Evolutionary conservation across 257 asterid genomes (phyloP).

Genomic region (Galeopsis tetrahit): DNA sequence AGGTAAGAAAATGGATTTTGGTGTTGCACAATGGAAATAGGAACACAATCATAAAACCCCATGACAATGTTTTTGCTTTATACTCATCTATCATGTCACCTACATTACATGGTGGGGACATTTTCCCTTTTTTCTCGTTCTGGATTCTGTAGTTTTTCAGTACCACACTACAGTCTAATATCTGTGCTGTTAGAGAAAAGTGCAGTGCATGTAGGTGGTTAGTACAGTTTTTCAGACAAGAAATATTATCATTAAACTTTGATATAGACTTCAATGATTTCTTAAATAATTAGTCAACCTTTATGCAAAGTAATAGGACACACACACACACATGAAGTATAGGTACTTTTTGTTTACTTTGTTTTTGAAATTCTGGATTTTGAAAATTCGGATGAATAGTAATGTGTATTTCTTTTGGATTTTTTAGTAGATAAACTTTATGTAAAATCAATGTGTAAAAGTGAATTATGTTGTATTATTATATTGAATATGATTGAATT

Average conservation of each 20-base stretch:
- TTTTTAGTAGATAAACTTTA: too few species aligned
- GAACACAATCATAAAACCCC: slow-evolving; percentile 17
- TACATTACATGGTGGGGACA: slow-evolving; percentile 31
- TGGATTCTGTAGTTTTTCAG: slow-evolving; percentile 12
- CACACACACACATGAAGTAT: too few species aligned
- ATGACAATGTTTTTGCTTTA: slow-evolving; percentile 29
- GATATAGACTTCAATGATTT: not conserved
- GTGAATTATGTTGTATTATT: too few species aligned
- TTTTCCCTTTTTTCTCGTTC: slow-evolving; percentile 1
- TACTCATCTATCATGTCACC: slow-evolving; percentile 40
- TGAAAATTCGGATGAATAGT: too few species aligned
- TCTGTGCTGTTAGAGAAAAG: not conserved
- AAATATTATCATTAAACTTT: too few species aligned
- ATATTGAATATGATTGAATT: too few species aligned
- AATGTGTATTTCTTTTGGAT: too few species aligned
- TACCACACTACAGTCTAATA: not conserved
- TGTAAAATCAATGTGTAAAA: too few species aligned
- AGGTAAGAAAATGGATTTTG: not conserved
- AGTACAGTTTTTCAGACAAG: not conserved
- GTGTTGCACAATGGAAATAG: slow-evolving; percentile 23
- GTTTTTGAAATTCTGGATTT: too few species aligned
- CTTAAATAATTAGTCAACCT: too few species aligned
- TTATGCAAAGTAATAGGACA: too few species aligned
- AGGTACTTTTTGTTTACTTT: too few species aligned
- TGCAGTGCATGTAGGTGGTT: not conserved